phyloP scores from a whole-genome alignment of 805 yeast species.

The Wickerhamomyces strasburgensis region DNA sequence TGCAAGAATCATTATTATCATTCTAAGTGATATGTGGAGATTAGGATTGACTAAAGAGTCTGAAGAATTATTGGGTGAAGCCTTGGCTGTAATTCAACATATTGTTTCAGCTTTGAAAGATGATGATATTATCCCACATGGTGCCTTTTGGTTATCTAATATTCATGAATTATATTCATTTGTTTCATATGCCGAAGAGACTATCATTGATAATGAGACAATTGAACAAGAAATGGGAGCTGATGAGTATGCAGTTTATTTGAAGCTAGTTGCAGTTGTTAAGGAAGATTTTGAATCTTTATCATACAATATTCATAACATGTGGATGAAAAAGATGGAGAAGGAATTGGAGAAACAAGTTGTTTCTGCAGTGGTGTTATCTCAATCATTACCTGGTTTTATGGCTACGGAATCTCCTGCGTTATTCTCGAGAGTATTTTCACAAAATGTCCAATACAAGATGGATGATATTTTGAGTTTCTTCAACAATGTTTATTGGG shows the following conservation, averaged over 20 bases:
- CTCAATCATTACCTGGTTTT: constrained; percentile 95
- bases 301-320: constrained; percentile 88
- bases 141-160: constrained; percentile 96
- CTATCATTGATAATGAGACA: constrained; percentile 81
- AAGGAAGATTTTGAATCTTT: constrained; percentile 91
- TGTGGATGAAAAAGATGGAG: constrained; percentile 96
- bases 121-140: constrained; percentile 82
- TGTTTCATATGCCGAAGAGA: constrained; percentile 88
- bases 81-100: constrained; percentile 78
- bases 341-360: constrained; percentile 86
- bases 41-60: constrained; percentile 88
- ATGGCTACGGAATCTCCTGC: constrained; percentile 78
- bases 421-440: constrained; percentile 77
- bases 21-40: constrained; percentile 97
- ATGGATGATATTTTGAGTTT: constrained; percentile 93
- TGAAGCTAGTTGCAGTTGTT: constrained; percentile 82
- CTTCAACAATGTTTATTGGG: constrained; percentile 86
- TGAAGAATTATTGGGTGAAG: constrained; percentile 87
- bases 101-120: constrained; percentile 77
- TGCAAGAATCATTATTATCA: constrained; percentile 87
- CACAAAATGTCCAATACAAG: constrained; percentile 64
- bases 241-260: constrained; percentile 84
- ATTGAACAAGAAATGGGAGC: constrained; percentile 81
- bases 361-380: constrained; percentile 89
- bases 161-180: constrained; percentile 94